Evolutionary conservation across 2,329 filamentous ascomycete species (phyloP).

Genomic region (Fusarium tuaranense): DNA sequence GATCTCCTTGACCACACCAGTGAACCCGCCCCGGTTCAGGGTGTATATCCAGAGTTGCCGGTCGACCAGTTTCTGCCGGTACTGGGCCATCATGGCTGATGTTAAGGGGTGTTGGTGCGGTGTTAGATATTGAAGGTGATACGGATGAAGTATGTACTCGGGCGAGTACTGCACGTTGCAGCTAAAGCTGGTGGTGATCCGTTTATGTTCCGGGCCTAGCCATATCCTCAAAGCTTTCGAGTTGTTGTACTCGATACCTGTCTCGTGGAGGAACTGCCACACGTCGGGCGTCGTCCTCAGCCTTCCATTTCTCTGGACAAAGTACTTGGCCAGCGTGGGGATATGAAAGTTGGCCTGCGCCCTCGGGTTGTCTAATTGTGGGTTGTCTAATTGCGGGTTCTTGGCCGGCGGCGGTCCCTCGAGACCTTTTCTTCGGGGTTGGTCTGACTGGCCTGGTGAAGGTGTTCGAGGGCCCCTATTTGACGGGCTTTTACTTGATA

Average conservation of each 20-base stretch:
- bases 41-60: slow-evolving; percentile 51
- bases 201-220: slow-evolving; percentile 16
- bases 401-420: slow-evolving; percentile 3
- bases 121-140: slow-evolving; percentile 49
- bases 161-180: slow-evolving; percentile 43
- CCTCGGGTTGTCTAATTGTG: neutral
- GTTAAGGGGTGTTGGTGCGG: slow-evolving; percentile 49
- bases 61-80: slow-evolving; percentile 41
- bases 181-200: slow-evolving; percentile 33
- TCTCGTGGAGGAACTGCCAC: slow-evolving; percentile 44
- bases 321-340: slow-evolving; percentile 33
- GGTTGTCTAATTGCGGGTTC: neutral
- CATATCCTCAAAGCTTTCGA: slow-evolving; percentile 26
- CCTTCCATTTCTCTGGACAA: slow-evolving; percentile 38
- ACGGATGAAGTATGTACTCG: slow-evolving; percentile 48
- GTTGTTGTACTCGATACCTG: slow-evolving; percentile 41
- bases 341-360: slow-evolving; percentile 14
- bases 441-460: neutral
- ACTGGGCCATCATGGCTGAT: slow-evolving; percentile 41
- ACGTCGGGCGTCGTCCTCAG: slow-evolving; percentile 47
- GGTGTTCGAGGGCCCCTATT: neutral
- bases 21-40: slow-evolving; percentile 16
- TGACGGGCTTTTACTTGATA: neutral
- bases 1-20: slow-evolving; percentile 43
- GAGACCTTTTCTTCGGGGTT: slow-evolving; percentile 15